Percentiles rank a stretch among this genome's conserved stretches.
Evolutionary conservation across 2,329 filamentous ascomycete genomes (phyloP).

Genomic region (Neurospora sp.): DNA sequence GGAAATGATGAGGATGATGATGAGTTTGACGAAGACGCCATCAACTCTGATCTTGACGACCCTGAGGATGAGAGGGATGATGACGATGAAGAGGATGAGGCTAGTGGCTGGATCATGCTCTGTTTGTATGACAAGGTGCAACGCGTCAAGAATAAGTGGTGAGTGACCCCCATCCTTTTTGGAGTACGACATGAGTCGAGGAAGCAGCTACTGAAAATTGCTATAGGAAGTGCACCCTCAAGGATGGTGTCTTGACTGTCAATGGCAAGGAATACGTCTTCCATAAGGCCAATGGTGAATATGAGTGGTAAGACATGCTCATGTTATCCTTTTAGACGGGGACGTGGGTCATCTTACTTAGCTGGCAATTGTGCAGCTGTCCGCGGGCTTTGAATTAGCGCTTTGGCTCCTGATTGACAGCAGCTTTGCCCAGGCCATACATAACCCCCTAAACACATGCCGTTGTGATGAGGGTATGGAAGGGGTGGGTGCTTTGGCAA

Average conservation of each 20-base stretch:
- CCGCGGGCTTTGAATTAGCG: too few species aligned
- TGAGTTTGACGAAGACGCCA: constrained; percentile 80
- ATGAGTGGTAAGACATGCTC: constrained; percentile 68
- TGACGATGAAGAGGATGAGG: constrained; percentile 79
- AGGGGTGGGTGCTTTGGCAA: too few species aligned
- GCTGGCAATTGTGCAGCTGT: too few species aligned
- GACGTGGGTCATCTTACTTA: too few species aligned
- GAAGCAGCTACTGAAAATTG: constrained; percentile 14
- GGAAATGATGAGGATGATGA: constrained; percentile 51
- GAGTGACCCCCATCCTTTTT: constrained; percentile 19
- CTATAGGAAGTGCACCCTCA: constrained; percentile 87
- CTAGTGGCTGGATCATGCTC: constrained; percentile 83
- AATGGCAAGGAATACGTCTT: constrained; percentile 96
- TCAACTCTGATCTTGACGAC: constrained; percentile 97
- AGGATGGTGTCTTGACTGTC: constrained; percentile 89
- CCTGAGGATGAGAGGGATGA: constrained; percentile 78
- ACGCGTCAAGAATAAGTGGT: constrained; percentile 97
- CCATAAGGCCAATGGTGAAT: constrained; percentile 94
- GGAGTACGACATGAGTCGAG: background rate
- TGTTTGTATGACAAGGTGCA: constrained; percentile 99
- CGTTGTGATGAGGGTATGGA: too few species aligned
- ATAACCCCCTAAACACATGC: too few species aligned
- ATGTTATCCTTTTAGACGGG: too few species aligned
- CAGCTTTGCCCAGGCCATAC: too few species aligned
- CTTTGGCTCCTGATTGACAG: too few species aligned